Conservation (phyloP, 345 rosid genomes). For the Salix purpurea region DNA sequence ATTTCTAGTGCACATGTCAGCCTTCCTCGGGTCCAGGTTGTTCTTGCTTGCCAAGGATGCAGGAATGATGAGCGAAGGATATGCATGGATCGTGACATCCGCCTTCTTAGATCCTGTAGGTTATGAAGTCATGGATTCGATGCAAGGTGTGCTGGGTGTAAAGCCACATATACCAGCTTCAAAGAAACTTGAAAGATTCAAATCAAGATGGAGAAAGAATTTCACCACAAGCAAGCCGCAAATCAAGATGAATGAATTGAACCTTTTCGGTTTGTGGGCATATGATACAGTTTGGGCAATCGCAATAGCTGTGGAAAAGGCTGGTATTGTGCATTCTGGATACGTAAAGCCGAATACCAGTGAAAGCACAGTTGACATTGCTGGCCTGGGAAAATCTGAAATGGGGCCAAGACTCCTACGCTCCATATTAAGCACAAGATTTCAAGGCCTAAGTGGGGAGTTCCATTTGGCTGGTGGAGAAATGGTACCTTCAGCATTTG, state of each 20-base stretch:
- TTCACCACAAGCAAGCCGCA: background rate
- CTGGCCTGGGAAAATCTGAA: constrained; percentile 6
- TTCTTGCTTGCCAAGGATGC: constrained; percentile 1
- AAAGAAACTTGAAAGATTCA: constrained; percentile 12
- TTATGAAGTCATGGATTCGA: background rate
- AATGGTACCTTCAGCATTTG: constrained; percentile 21
- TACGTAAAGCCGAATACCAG: background rate
- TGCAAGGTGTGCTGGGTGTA: constrained; percentile 33
- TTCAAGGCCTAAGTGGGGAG: constrained; percentile 12
- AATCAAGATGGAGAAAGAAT: constrained; percentile 22
- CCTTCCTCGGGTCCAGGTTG: constrained; percentile 7
- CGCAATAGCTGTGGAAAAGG: constrained; percentile 35
- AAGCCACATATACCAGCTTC: constrained; percentile 15
- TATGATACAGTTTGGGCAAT: constrained; percentile 41
- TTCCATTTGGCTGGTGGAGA: constrained; percentile 12
- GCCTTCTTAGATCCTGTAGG: constrained; percentile 7
- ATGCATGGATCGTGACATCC: constrained; percentile 24
- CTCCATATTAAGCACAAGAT: background rate
- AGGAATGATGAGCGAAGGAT: constrained; percentile 24
- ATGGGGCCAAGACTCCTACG: constrained; percentile 6
- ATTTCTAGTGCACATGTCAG: constrained; percentile 16
- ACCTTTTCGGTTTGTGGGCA: constrained; percentile 28
- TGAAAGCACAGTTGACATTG: constrained; percentile 9
- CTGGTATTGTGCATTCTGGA: background rate
- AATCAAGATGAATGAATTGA: background rate